A percentile compares a stretch with the other conserved stretches of the same genome.
These are phyloP conservation scores for Hanseniaspora taiwanica DNA, from an alignment of 805 yeast genomes.

Conservation along the genomic window DNA sequence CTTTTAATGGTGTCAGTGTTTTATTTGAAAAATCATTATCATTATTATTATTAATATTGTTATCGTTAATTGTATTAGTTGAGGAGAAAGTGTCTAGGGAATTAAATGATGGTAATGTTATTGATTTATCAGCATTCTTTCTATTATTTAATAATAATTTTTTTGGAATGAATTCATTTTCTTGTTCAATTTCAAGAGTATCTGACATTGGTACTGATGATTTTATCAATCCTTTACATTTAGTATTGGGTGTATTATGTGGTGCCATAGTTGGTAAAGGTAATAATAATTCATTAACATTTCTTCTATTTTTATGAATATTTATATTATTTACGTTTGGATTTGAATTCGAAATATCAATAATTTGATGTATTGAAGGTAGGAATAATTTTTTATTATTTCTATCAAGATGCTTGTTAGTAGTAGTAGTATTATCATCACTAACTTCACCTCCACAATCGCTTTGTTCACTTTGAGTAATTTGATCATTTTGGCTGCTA, in stretches of 20 bases:
- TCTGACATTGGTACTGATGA: neutral
- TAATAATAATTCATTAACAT: neutral
- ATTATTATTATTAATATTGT: neutral
- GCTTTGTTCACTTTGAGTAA: conserved; percentile 9
- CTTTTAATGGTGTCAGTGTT: no score
- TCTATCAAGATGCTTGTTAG: neutral
- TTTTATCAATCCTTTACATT: neutral
- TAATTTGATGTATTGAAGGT: no score
- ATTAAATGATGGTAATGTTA: no score
- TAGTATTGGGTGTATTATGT: neutral
- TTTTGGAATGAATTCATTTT: neutral
- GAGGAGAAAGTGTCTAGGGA: neutral
- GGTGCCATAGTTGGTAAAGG: neutral
- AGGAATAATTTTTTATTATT: no score
- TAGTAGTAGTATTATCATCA: neutral
- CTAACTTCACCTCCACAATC: conserved; percentile 1
- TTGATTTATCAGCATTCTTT: no score
- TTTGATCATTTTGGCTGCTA: conserved; percentile 4
- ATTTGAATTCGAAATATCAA: neutral
- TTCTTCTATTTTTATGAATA: no score
- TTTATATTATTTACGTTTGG: neutral
- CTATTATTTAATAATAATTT: no score
- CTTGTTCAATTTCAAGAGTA: neutral
- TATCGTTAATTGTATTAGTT: neutral
- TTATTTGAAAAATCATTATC: neutral